Base-by-base conservation (phyloP, 768 basidiomycete species). In the Macrolepiota albuminosa region DNA sequence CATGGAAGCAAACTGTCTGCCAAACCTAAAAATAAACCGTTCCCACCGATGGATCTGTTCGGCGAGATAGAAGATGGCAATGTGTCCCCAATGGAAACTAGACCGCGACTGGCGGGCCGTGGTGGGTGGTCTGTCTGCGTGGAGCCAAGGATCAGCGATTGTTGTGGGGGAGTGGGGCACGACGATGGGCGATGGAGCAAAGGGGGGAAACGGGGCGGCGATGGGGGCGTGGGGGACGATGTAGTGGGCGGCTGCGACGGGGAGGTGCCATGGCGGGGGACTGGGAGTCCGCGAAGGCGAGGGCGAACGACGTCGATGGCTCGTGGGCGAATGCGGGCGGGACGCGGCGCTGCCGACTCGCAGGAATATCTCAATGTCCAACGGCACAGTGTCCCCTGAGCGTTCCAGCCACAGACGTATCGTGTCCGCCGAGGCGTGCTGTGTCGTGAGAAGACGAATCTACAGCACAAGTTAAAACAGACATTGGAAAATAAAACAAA, bases 11-110 rank as follows among this genome's bases (percentile, higher is more conserved):
- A 91, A 91, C 37, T 86, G 86, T 69, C 84, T 87, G 67, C 91
- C 88, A 64, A 89, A 92, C 45, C 86, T 76, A 66, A 93, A 91
- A 11, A 91, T 81, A 65, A 93, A 93, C 26, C 89, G 79, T 67
- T 88, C 80, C 90, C 90, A 93, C 33, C 90, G 81, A 63, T 84
- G 84, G 84, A 91, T 91, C 69, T 91, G 87, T 64, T 89, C 84
- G 2, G 87, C 84, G 24, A 93, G 72, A 68, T 92, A 93, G 69
- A 81, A 91, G 48, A 92, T 84, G 0, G 86, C 87, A 36, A 93
- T 87, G 63, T 90, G 84, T 0, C 89, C 90, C 90, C 90, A 93
- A 57, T 89, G 86, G 61, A 82, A 78, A 62, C 82, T 86, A 18
- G 78, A 76, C 61, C 79, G 71, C 49, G 76, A 71, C 65, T 72